Evolutionary conservation across 2,329 filamentous ascomycete species (phyloP).

Genomic region (Penicillium sp.): DNA sequence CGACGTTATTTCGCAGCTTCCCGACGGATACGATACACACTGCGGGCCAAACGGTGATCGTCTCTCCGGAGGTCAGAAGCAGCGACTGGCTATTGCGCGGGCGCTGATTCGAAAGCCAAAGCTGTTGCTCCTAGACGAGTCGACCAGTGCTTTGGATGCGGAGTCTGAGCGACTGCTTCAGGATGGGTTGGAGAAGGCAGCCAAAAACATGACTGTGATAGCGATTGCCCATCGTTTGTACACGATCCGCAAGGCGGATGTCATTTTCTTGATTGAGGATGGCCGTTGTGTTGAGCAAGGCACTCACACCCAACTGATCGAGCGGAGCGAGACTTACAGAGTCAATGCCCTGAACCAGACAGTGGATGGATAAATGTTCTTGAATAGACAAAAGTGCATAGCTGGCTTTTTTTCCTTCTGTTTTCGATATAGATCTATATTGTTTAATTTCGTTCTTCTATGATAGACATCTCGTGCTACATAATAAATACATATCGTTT

Average conservation of each 20-base stretch:
- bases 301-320: slow-evolving; percentile 52
- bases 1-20: slow-evolving; percentile 54
- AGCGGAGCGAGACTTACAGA: slow-evolving; percentile 30
- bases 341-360: slow-evolving; percentile 31
- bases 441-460: neutral
- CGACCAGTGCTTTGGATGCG: slow-evolving; percentile 50
- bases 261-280: slow-evolving; percentile 66
- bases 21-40: slow-evolving; percentile 48
- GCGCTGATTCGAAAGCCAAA: slow-evolving; percentile 48
- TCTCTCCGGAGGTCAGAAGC: slow-evolving; percentile 49
- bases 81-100: slow-evolving; percentile 51
- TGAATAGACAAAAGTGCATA: neutral
- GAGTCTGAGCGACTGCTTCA: slow-evolving; percentile 44
- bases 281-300: slow-evolving; percentile 55
- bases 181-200: slow-evolving; percentile 26
- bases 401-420: neutral
- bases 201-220: slow-evolving; percentile 28
- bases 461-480: neutral
- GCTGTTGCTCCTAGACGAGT: slow-evolving; percentile 51
- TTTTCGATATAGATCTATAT: neutral
- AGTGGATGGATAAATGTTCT: slow-evolving; percentile 10
- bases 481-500: neutral
- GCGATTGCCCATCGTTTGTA: slow-evolving; percentile 36
- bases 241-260: slow-evolving; percentile 58
- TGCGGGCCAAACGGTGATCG: slow-evolving; percentile 45